Evolutionary conservation across 2,329 filamentous ascomycete species (phyloP).

Genomic region (Aspergillus neotritici): DNA sequence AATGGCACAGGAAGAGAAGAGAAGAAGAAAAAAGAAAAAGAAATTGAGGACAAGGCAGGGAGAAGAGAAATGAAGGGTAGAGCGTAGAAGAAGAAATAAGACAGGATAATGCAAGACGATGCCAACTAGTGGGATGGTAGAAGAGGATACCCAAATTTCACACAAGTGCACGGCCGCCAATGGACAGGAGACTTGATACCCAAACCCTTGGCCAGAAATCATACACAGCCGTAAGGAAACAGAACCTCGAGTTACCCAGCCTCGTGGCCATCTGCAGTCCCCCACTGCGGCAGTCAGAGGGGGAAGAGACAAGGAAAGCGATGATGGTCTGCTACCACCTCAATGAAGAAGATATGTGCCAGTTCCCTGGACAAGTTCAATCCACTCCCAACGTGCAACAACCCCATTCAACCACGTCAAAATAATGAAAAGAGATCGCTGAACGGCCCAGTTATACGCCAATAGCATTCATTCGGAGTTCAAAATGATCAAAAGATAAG

Average conservation of each 20-base stretch:
- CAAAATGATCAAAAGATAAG: conserved; percentile 6
- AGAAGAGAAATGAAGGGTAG: conserved; percentile 1
- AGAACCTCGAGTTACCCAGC: background rate
- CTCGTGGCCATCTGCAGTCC: too few relatives aligned
- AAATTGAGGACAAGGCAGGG: background rate
- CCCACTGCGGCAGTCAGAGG: too few relatives aligned
- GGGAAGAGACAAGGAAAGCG: too few relatives aligned
- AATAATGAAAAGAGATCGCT: conserved; percentile 21
- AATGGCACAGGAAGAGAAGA: conserved; percentile 8
- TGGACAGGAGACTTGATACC: too few relatives aligned
- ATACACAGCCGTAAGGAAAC: conserved; percentile 16
- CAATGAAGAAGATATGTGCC: conserved; percentile 10
- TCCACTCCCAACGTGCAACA: conserved; percentile 17
- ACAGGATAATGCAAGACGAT: background rate
- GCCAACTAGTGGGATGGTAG: background rate
- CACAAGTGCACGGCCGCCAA: too few relatives aligned
- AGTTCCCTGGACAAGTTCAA: conserved; percentile 9
- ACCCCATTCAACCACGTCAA: conserved; percentile 27
- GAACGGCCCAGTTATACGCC: conserved; percentile 21
- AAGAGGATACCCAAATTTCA: background rate
- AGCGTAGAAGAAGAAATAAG: conserved; percentile 2
- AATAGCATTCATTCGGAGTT: conserved; percentile 10
- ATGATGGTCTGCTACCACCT: too few relatives aligned
- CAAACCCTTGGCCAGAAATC: too few relatives aligned
- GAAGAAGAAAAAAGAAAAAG: conserved; percentile 1